Conservation (phyloP, 2,329 filamentous ascomycete species). For the Venturia aucupariae region DNA sequence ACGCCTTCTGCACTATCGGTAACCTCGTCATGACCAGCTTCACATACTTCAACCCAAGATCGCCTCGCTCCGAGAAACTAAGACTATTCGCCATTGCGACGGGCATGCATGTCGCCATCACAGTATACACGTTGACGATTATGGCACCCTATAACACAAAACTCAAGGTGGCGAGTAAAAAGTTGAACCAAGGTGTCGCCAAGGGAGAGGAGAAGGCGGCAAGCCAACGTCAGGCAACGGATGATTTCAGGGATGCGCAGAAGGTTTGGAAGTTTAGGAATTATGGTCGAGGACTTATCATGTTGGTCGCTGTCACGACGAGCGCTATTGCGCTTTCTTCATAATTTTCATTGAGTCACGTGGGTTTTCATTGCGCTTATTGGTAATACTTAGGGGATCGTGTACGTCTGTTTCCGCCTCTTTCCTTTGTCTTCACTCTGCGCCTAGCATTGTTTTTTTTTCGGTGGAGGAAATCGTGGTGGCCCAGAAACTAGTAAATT, state of each 20-base stretch:
- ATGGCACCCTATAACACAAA: constrained; percentile 9
- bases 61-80: constrained; percentile 1
- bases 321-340: constrained; percentile 2
- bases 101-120: not conserved
- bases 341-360: not conserved
- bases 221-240: not conserved
- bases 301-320: not conserved
- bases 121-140: constrained; percentile 1
- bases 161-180: not conserved
- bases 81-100: not conserved
- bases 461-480: too few species aligned
- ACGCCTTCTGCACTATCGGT: constrained; percentile 4
- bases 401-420: too few species aligned
- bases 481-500: too few species aligned
- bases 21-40: constrained; percentile 6
- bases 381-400: not conserved
- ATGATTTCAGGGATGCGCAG: constrained; percentile 4
- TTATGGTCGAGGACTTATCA: not conserved
- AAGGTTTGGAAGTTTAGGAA: not conserved
- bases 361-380: not conserved
- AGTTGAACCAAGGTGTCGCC: constrained; percentile 3
- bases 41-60: constrained; percentile 1
- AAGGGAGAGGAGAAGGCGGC: constrained; percentile 3
- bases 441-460: too few species aligned
- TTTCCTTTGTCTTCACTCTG: too few species aligned